Conservation (phyloP, 2,329 filamentous ascomycete genomes). For the Hypoxylon sp. region DNA sequence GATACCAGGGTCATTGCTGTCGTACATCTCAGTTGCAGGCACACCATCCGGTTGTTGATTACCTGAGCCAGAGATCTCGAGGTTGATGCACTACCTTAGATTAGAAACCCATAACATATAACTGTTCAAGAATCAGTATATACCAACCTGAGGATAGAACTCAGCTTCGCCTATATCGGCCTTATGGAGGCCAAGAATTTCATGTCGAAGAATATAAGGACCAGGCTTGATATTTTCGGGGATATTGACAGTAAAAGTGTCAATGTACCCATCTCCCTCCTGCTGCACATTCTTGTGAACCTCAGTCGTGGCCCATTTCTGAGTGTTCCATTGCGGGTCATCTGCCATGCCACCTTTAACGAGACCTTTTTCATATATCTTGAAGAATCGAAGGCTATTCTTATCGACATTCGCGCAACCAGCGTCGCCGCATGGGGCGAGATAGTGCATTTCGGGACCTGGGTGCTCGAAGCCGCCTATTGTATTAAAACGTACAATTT, state of each 20-base stretch:
- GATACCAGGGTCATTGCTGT: constrained; percentile 41
- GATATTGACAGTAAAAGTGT: constrained; percentile 53
- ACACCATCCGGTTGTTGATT: constrained; percentile 36
- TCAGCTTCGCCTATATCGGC: constrained; percentile 43
- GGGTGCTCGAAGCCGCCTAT: constrained; percentile 45
- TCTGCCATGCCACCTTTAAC: constrained; percentile 51
- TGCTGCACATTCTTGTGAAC: constrained; percentile 59
- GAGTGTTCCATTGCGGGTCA: constrained; percentile 61
- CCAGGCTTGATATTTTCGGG: constrained; percentile 54
- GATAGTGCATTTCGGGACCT: constrained; percentile 55
- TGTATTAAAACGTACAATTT: constrained; percentile 50
- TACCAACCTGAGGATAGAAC: constrained; percentile 49
- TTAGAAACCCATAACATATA: constrained; percentile 5
- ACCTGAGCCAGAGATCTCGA: constrained; percentile 45
- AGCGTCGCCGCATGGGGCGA: constrained; percentile 55
- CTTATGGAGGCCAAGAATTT: constrained; percentile 51
- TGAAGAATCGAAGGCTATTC: constrained; percentile 52
- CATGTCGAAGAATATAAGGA: constrained; percentile 49
- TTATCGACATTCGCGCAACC: constrained; percentile 53
- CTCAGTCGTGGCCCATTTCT: constrained; percentile 61
- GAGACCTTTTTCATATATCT: constrained; percentile 51
- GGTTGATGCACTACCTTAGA: constrained; percentile 46
- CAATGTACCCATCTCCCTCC: constrained; percentile 64
- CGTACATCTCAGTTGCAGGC: constrained; percentile 40
- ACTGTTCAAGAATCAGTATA: neutral